Conservation (phyloP, 768 basidiomycete species). For the Pleurotus eryngii region DNA sequence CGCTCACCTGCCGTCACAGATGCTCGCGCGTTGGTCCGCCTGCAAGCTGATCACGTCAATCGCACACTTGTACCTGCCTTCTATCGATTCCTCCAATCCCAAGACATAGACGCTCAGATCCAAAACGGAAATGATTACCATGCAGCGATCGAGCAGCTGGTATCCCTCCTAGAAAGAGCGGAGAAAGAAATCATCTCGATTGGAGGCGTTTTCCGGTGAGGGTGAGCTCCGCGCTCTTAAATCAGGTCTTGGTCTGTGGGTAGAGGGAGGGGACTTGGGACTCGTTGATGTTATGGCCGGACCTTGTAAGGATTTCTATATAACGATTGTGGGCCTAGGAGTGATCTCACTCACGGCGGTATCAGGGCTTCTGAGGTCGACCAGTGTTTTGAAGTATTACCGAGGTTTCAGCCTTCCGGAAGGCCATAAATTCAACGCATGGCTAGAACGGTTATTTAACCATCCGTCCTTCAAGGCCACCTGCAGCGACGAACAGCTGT, state of each 20-base stretch:
- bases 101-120: slow-evolving; percentile 51
- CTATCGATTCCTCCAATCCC: slow-evolving; percentile 73
- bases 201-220: slow-evolving; percentile 35
- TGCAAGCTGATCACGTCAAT: slow-evolving; percentile 67
- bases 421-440: slow-evolving; percentile 46
- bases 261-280: slow-evolving; percentile 52
- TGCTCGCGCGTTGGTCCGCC: slow-evolving; percentile 61
- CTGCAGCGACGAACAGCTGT: slow-evolving; percentile 64
- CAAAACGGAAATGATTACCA: slow-evolving; percentile 51
- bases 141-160: slow-evolving; percentile 46
- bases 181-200: slow-evolving; percentile 39
- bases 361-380: slow-evolving; percentile 69
- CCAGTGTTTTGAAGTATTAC: slow-evolving; percentile 61
- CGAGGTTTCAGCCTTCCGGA: slow-evolving; percentile 59
- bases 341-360: neutral
- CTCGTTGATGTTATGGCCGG: slow-evolving; percentile 67
- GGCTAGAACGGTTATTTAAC: slow-evolving; percentile 49
- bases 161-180: slow-evolving; percentile 53
- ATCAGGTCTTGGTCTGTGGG: slow-evolving; percentile 57
- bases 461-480: slow-evolving; percentile 67
- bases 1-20: slow-evolving; percentile 33
- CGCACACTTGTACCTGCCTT: slow-evolving; percentile 66
- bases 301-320: slow-evolving; percentile 50
- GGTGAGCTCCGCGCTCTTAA: slow-evolving; percentile 35
- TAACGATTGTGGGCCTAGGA: neutral